phyloP scores from a whole-genome alignment of 2,329 filamentous ascomycete genomes.

The Fusarium liriodendri region DNA sequence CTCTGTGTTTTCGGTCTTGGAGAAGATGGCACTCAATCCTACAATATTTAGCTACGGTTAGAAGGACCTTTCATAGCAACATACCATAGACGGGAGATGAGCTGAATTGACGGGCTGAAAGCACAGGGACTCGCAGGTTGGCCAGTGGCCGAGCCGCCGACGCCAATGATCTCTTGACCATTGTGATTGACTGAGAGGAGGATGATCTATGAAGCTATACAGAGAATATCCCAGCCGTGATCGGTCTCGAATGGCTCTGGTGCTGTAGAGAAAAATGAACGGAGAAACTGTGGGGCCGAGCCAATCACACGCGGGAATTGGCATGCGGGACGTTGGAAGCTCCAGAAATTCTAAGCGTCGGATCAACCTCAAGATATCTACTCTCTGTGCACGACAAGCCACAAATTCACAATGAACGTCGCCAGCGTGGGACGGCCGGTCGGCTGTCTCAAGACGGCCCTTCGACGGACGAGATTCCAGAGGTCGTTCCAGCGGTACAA shows the following conservation, averaged over 20 bases:
- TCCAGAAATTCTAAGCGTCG: conserved; percentile 43
- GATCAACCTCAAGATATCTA: conserved; percentile 30
- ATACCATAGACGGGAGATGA: conserved; percentile 46
- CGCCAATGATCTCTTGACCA: conserved; percentile 39
- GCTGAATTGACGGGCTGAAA: conserved; percentile 43
- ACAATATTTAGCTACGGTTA: not conserved
- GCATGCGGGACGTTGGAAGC: conserved; percentile 27
- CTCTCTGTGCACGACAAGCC: conserved; percentile 32
- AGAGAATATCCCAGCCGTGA: conserved; percentile 1
- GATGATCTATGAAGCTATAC: conserved; percentile 11
- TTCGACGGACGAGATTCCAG: conserved; percentile 69
- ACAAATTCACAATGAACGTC: conserved; percentile 66
- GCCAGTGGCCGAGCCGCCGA: conserved; percentile 42
- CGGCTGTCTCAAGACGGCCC: conserved; percentile 74
- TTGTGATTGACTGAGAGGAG: conserved; percentile 12
- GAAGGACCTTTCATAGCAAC: conserved; percentile 24
- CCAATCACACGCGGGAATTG: conserved; percentile 51
- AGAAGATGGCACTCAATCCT: conserved; percentile 58
- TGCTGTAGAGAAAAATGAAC: conserved; percentile 39
- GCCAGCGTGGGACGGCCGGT: conserved; percentile 73
- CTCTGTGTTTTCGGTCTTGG: conserved; percentile 61
- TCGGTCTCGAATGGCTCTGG: not conserved
- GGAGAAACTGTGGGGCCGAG: conserved; percentile 47
- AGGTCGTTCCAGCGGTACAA: conserved; percentile 58
- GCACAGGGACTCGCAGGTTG: conserved; percentile 17